Percentiles rank a stretch among this genome's conserved stretches.
phyloP scores from a whole-genome alignment of 192 early-diverging fungal genomes.

The Haplosporangium gracile region DNA sequence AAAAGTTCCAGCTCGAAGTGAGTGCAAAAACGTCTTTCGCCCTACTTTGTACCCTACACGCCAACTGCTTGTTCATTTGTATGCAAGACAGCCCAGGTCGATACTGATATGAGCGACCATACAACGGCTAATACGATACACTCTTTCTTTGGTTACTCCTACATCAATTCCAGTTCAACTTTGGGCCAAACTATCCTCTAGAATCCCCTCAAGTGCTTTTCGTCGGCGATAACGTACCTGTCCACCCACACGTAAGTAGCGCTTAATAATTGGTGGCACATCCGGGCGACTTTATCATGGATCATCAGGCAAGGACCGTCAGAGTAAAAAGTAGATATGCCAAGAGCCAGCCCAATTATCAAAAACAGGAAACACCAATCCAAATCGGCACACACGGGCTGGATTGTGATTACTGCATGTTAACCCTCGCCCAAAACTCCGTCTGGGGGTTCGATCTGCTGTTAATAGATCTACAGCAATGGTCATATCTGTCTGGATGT shows the following conservation, averaged over 20 bases:
- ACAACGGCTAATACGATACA: neutral
- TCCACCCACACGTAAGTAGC: conserved; percentile 77
- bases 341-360: neutral
- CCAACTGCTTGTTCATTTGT: neutral
- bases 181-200: conserved; percentile 79
- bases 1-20: conserved; percentile 66
- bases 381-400: conserved; percentile 7
- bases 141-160: neutral
- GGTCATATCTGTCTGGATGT: conserved; percentile 99
- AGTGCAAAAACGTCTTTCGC: neutral
- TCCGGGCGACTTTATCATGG: neutral
- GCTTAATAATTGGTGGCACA: neutral
- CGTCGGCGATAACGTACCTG: conserved; percentile 66
- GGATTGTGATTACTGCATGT: neutral
- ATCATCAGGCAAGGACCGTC: neutral
- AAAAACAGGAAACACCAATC: neutral
- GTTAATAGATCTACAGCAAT: conserved; percentile 80
- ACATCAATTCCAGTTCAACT: conserved; percentile 68
- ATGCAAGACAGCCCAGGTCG: conserved; percentile 1
- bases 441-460: neutral
- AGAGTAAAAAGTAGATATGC: neutral
- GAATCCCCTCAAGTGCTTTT: conserved; percentile 83
- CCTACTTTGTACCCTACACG: neutral
- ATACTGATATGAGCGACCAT: neutral
- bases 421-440: neutral